Base-by-base conservation (phyloP, 345 rosid species). In the Kernera saxatilis region DNA sequence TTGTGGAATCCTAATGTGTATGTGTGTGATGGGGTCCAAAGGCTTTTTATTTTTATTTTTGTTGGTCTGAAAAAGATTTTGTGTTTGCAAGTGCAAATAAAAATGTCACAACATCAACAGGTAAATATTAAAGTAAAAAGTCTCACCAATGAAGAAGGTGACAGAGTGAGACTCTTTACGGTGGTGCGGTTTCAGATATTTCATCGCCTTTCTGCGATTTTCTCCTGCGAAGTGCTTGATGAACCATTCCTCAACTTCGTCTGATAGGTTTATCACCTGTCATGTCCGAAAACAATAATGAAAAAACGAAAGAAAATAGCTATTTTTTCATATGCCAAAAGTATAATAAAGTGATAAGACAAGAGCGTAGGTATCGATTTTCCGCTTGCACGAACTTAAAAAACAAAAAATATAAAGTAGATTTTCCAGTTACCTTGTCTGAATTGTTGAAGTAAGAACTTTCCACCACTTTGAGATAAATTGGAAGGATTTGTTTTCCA, bases 401-500 rank as follows among this genome's bases (percentile, higher is more conserved):
- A 64, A 43, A 39, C 14, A 17, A 66, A 12, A 29, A 55, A 11
- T 22, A 32, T 36, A 21, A 56, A 59, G 53, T 63, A 5, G 69
- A 23, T 62, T 67, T 51, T 6, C 1, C 0, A 67, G 54, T 69
- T 88, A 92, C 99, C 97, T 85, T 90, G 78, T 95, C 90, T 29
- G 99, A 89, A 80, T 88, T 85, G 81, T 92, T 87, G 79, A 95
- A 95, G 75, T 92, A 92, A 57, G 99, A 95, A 67, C 88, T 87
- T 79, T 95, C 98, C 22, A 92, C 99, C 11, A 90, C 98, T 82
- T 83, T 90, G 44, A 90, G 87, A 80, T 95, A 95, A 25, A 89
- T 82, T 64, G 97, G 96, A 41, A 88, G 93, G 40, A 89, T 83
- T 89, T 94, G 86, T 73, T 91, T 91, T 64, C 86, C 99, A 39